Percentiles rank a stretch among this genome's conserved stretches.
Conservation (phyloP, 768 basidiomycete species). For the Russula sp. region DNA sequence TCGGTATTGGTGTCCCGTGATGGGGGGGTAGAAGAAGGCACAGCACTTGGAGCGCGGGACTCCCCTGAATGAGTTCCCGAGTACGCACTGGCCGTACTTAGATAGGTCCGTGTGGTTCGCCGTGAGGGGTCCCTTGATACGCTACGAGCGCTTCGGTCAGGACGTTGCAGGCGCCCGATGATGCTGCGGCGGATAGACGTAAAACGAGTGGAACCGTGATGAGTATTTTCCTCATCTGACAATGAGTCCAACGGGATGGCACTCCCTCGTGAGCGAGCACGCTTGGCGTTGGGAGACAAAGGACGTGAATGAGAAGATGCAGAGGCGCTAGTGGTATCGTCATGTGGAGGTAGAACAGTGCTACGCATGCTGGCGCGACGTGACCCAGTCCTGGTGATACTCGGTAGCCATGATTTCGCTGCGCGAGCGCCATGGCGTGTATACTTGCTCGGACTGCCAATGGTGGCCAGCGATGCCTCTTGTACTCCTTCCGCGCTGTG, state of each 20-base stretch:
- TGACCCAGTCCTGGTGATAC: background rate
- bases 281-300: background rate
- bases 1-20: slow-evolving; percentile 2
- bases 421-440: slow-evolving; percentile 12
- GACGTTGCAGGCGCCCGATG: slow-evolving; percentile 32
- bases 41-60: background rate
- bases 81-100: slow-evolving; percentile 15
- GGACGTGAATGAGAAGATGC: background rate
- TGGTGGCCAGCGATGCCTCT: background rate
- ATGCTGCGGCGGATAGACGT: slow-evolving; percentile 48
- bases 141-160: slow-evolving; percentile 26
- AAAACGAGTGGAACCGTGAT: slow-evolving; percentile 42
- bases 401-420: slow-evolving; percentile 4
- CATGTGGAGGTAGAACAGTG: background rate
- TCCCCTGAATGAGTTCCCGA: slow-evolving; percentile 11
- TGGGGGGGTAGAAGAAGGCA: background rate
- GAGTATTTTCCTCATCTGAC: slow-evolving; percentile 27
- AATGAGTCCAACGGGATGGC: background rate
- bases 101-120: slow-evolving; percentile 8
- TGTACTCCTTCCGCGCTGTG: background rate
- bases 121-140: slow-evolving; percentile 16
- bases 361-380: background rate
- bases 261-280: slow-evolving; percentile 10
- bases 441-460: slow-evolving; percentile 20
- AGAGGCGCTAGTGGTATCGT: background rate